phyloP scores from a whole-genome alignment of 1,284 basidiomycete genomes.

The Volvariella surrecta region DNA sequence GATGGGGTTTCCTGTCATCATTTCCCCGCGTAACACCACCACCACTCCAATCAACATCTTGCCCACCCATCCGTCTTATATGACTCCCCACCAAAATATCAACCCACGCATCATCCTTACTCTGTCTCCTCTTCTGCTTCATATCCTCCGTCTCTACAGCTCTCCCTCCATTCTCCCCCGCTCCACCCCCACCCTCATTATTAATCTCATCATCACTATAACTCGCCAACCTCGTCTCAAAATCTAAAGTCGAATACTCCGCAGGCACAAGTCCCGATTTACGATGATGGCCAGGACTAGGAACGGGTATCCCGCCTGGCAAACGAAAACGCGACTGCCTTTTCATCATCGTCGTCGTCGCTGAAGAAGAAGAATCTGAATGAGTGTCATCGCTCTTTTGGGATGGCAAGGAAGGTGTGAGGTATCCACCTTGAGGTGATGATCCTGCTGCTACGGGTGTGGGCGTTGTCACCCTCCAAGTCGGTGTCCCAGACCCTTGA shows the following conservation, averaged over 20 bases:
- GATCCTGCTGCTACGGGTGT: no score
- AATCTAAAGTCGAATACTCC: conserved; percentile 64
- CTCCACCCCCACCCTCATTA: no score
- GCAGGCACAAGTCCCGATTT: conserved; percentile 48
- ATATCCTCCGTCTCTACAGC: conserved; percentile 30
- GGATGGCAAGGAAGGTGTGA: conserved; percentile 12
- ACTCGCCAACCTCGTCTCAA: conserved; percentile 62
- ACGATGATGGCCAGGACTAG: conserved; percentile 38
- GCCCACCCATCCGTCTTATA: conserved; percentile 46
- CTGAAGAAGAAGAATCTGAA: conserved; percentile 11
- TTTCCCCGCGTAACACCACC: conserved; percentile 3
- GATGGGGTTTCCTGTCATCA: conserved; percentile 10
- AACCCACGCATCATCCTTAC: conserved; percentile 68
- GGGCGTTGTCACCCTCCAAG: no score
- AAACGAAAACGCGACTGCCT: conserved; percentile 48
- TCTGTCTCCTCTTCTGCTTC: conserved; percentile 45
- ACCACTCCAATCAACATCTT: conserved; percentile 36
- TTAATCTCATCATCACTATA: conserved; percentile 51
- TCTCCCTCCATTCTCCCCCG: no score
- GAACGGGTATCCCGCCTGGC: conserved; percentile 37
- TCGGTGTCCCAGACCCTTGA: no score
- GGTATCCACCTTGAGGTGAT: no score
- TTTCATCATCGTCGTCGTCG: conserved; percentile 20
- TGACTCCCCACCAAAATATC: conserved; percentile 76
- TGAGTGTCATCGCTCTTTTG: conserved; percentile 25